Base-by-base conservation (phyloP, 148 eudicot genomes). In the Oxyria digyna region DNA sequence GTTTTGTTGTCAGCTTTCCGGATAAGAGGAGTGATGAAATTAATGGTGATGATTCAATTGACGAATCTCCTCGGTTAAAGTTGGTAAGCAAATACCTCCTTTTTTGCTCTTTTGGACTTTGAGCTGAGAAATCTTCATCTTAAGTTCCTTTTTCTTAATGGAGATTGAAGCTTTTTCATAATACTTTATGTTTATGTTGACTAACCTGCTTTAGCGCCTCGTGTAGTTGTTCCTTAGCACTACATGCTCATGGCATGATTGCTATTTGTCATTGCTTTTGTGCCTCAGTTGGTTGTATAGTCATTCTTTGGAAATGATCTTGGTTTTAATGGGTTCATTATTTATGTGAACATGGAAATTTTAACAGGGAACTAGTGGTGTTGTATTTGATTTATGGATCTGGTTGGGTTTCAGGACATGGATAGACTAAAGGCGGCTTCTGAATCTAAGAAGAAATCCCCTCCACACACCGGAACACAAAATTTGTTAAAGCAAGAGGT, bases 401-500 rank as follows among this genome's bases (percentile, higher is more conserved):
- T 66, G 74, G 9, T 72, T 48, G 63, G 69, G 24, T 75, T 33
- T 12, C 82, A 89, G 97, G 91, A 89, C 62, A 74, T 75, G 72
- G 80, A 72, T 62, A 78, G 73, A 63, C 35, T 76, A 52, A 75
- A 82, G 78, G 68, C 71, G 23, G 79, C 79, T 71, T 77, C 78
- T 69, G 20, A 71, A 63, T 54, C 80, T 73, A 83, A 78, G 75
- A 77, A 75, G 75, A 77, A 76, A 74, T 79, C 77, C 24, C 79
- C 81, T 67, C 87, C 87, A 10, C 76, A 70, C 32, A 71, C 81
- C 27, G 83, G 83, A 69, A 80, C 88, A 14, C 84, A 79, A 63
- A 81, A 57, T 76, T 85, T 87, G 29, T 67, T 93, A 71, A 87
- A 86, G 73, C 88, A 79, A 77, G 98, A 93, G 94, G 98, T 91